These are phyloP conservation scores for Cladosporium sp. DNA, from an alignment of 2,329 filamentous ascomycete genomes.

Conservation along the genomic window DNA sequence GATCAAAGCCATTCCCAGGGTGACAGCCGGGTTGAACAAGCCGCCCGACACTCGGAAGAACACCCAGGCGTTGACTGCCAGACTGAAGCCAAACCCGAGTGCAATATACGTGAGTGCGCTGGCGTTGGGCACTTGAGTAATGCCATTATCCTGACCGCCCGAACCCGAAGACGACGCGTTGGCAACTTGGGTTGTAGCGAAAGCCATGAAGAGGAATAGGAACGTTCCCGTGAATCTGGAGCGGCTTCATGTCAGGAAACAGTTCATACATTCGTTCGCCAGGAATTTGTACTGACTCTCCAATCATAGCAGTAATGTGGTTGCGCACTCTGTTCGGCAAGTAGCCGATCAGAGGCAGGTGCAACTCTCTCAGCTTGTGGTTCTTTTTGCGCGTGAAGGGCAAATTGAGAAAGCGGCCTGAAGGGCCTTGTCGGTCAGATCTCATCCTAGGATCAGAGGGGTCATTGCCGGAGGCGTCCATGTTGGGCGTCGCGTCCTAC, in stretches of 20 bases:
- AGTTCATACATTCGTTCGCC: background rate
- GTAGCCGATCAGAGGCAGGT: slow-evolving; percentile 44
- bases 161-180: slow-evolving; percentile 38
- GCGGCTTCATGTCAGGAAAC: background rate
- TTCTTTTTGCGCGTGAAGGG: slow-evolving; percentile 43
- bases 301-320: slow-evolving; percentile 50
- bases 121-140: slow-evolving; percentile 39
- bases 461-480: background rate
- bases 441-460: slow-evolving; percentile 9
- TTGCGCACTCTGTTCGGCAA: slow-evolving; percentile 47
- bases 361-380: slow-evolving; percentile 41
- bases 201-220: slow-evolving; percentile 48
- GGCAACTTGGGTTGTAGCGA: slow-evolving; percentile 44
- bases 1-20: slow-evolving; percentile 51
- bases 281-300: slow-evolving; percentile 34
- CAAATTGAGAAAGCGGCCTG: slow-evolving; percentile 37
- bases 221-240: slow-evolving; percentile 46
- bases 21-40: slow-evolving; percentile 47
- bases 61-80: slow-evolving; percentile 49
- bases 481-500: background rate
- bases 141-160: slow-evolving; percentile 24
- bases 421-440: slow-evolving; percentile 15
- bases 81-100: slow-evolving; percentile 46
- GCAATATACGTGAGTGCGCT: slow-evolving; percentile 42
- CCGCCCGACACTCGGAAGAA: slow-evolving; percentile 48